These are phyloP conservation scores for Mortierella sp. DNA, from an alignment of 371 early-diverging fungal species.

Conservation along the genomic window DNA sequence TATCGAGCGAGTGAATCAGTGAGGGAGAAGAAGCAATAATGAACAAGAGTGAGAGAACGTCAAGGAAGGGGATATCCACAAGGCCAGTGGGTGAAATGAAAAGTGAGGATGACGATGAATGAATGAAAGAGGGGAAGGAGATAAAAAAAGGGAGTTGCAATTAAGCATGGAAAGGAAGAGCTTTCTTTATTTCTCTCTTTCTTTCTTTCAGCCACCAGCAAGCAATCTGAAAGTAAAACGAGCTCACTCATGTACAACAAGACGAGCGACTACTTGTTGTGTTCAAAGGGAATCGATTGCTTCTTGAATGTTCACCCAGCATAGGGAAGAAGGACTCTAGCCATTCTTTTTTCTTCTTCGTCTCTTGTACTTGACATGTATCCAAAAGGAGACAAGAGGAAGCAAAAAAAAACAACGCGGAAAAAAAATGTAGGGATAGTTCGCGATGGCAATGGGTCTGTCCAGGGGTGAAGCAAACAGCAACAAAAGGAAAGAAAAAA, in stretches of 20 bases:
- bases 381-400: neutral
- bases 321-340: neutral
- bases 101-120: neutral
- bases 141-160: too few species aligned
- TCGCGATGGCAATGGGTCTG: neutral
- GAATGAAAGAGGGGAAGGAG: neutral
- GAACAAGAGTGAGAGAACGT: neutral
- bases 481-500: neutral
- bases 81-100: neutral
- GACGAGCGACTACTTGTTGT: neutral
- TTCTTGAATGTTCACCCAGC: too few species aligned
- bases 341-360: neutral
- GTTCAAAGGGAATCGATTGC: too few species aligned
- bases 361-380: neutral
- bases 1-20: neutral
- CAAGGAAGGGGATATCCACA: neutral
- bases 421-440: conserved; percentile 7
- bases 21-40: neutral
- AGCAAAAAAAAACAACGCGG: conserved; percentile 2
- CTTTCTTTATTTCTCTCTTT: too few species aligned
- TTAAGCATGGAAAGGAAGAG: too few species aligned
- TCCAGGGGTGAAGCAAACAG: neutral
- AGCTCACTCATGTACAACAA: neutral
- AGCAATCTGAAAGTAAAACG: too few species aligned
- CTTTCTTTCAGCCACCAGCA: too few species aligned